These are phyloP conservation scores for Amaranthus hypochondriacus DNA, from an alignment of 148 eudicot genomes.

Conservation along the genomic window DNA sequence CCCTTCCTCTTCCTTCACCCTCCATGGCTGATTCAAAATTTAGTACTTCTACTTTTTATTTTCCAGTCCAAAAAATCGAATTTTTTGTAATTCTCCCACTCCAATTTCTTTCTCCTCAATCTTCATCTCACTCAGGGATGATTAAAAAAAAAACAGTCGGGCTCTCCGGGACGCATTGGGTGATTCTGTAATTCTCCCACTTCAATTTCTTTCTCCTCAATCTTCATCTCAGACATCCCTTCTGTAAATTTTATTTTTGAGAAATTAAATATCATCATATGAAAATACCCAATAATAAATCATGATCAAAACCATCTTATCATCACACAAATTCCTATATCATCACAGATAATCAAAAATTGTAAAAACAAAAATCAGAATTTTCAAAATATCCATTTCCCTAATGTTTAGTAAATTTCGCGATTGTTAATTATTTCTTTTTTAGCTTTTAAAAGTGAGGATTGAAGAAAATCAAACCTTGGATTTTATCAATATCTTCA, in stretches of 20 bases:
- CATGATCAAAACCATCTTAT: slow-evolving; percentile 8
- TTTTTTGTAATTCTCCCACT: no score
- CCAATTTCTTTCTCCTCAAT: no score
- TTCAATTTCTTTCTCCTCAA: slow-evolving; percentile 23
- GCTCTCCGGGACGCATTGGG: slow-evolving; percentile 63
- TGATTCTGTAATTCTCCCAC: slow-evolving; percentile 19
- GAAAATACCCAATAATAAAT: background rate
- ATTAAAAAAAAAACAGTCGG: slow-evolving; percentile 68
- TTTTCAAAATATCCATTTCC: background rate
- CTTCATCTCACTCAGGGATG: no score
- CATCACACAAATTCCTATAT: background rate
- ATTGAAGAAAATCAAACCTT: slow-evolving; percentile 33
- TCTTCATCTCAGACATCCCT: slow-evolving; percentile 34
- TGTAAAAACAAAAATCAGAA: background rate
- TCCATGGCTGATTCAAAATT: no score
- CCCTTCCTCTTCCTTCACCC: no score
- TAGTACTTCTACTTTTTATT: no score
- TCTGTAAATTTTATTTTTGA: slow-evolving; percentile 20
- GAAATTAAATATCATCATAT: background rate
- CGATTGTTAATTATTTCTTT: no score
- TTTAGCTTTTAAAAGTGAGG: no score
- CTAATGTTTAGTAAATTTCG: background rate
- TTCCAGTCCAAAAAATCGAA: no score
- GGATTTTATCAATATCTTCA: slow-evolving; percentile 29
- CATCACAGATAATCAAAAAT: background rate